These are phyloP conservation scores for Solanum ahanhuiri DNA, from an alignment of 257 asterid species.

Conservation along the genomic window DNA sequence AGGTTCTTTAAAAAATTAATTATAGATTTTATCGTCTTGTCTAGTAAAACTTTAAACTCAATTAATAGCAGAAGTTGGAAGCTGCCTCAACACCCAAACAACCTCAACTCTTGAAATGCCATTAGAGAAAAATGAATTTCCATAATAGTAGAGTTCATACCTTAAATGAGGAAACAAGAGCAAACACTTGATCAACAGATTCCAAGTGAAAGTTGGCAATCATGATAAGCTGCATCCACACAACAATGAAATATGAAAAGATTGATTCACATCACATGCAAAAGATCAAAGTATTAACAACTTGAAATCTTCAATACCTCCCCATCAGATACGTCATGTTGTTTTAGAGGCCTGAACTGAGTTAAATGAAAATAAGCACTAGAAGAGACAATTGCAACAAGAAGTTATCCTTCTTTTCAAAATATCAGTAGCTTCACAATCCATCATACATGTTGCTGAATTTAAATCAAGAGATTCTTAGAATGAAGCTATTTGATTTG, in stretches of 20 bases:
- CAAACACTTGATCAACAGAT: no score
- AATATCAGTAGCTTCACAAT: conserved; percentile 72
- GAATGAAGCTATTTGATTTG: neutral
- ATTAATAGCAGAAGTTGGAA: no score
- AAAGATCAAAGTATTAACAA: conserved; percentile 5
- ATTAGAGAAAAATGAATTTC: no score
- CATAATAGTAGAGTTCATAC: no score
- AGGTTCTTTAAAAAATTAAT: no score
- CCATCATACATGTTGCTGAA: conserved; percentile 63
- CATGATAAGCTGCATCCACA: no score
- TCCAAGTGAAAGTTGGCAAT: no score
- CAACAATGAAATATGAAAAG: neutral
- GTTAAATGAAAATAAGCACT: conserved; percentile 28
- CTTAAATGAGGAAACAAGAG: no score
- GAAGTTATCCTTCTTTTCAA: conserved; percentile 22
- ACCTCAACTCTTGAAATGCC: no score
- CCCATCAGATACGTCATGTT: conserved; percentile 50
- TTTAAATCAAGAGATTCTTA: conserved; percentile 3
- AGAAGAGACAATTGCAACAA: neutral
- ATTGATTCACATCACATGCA: neutral
- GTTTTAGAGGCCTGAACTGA: conserved; percentile 38
- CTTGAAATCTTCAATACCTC: conserved; percentile 42
- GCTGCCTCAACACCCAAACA: no score
- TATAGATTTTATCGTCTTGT: no score
- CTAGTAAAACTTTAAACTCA: no score